phyloP scores from a whole-genome alignment of 2,329 filamentous ascomycete genomes.

The Hymenoscyphus repandus region DNA sequence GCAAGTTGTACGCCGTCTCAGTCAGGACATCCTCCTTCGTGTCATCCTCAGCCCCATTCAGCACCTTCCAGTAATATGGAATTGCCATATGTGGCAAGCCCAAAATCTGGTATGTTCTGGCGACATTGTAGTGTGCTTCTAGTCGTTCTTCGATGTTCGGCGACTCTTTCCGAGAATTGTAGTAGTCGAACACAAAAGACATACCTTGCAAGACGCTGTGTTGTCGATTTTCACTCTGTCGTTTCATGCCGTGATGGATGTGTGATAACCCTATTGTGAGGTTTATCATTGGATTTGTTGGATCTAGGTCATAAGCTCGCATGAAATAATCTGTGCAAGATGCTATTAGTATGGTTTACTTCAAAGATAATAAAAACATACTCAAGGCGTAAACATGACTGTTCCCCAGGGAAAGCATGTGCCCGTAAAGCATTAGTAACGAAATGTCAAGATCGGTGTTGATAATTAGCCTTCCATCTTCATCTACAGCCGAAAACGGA shows the following conservation, averaged over 20 bases:
- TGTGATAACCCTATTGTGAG: constrained; percentile 80
- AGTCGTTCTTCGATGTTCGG: constrained; percentile 45
- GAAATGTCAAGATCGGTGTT: constrained; percentile 60
- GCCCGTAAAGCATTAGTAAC: constrained; percentile 81
- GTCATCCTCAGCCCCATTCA: constrained; percentile 34
- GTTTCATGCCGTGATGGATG: constrained; percentile 82
- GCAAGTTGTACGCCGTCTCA: constrained; percentile 71
- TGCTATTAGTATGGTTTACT: background rate
- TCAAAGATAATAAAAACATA: constrained; percentile 32
- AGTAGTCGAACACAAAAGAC: constrained; percentile 72
- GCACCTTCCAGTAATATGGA: constrained; percentile 57
- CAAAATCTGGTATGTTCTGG: constrained; percentile 68
- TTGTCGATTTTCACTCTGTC: constrained; percentile 85
- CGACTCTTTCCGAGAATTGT: constrained; percentile 47
- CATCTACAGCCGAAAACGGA: constrained; percentile 34
- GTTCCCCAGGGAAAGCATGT: constrained; percentile 79
- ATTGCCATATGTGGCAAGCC: constrained; percentile 69
- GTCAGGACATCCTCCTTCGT: constrained; percentile 52
- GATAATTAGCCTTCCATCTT: constrained; percentile 28
- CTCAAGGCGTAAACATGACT: constrained; percentile 80
- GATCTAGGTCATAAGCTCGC: constrained; percentile 68
- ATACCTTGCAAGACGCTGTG: constrained; percentile 82
- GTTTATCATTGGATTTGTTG: constrained; percentile 71
- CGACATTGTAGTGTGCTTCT: constrained; percentile 80
- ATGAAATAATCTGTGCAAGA: constrained; percentile 70